Evolutionary conservation across 2,329 filamentous ascomycete species (phyloP).

Genomic region (Furcasterigmium sp.): DNA sequence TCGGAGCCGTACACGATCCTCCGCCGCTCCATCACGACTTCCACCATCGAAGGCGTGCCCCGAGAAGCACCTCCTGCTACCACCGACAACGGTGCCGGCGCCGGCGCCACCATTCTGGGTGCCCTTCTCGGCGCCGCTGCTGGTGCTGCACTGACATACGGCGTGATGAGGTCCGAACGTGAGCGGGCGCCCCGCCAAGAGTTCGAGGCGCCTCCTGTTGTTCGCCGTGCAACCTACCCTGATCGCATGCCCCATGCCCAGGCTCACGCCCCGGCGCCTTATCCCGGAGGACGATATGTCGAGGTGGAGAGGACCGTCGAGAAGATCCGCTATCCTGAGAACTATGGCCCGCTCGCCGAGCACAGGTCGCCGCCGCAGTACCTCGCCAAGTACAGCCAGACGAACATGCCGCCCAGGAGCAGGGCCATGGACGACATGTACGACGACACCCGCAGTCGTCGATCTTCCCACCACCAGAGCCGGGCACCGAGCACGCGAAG

Average conservation of each 20-base stretch:
- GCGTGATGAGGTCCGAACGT: conserved; percentile 58
- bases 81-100: conserved; percentile 28
- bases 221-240: conserved; percentile 41
- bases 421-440: conserved; percentile 27
- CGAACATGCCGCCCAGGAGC: conserved; percentile 16
- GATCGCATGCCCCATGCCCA: conserved; percentile 20
- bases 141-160: conserved; percentile 59
- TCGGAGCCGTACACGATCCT: conserved; percentile 20
- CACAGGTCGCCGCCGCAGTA: conserved; percentile 29
- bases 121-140: conserved; percentile 73
- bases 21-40: conserved; percentile 28
- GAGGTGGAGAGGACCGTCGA: conserved; percentile 31
- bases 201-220: conserved; percentile 32
- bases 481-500: conserved; percentile 21
- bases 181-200: conserved; percentile 32
- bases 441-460: conserved; percentile 35
- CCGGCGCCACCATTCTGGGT: conserved; percentile 61
- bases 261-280: not conserved
- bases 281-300: conserved; percentile 24
- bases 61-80: conserved; percentile 6
- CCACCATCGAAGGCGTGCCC: conserved; percentile 19
- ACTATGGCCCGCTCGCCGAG: conserved; percentile 21
- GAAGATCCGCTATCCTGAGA: conserved; percentile 29
- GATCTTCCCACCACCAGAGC: conserved; percentile 24
- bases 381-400: conserved; percentile 28